Conservation (phyloP, 2,329 filamentous ascomycete species). For the Penicillium sp. region DNA sequence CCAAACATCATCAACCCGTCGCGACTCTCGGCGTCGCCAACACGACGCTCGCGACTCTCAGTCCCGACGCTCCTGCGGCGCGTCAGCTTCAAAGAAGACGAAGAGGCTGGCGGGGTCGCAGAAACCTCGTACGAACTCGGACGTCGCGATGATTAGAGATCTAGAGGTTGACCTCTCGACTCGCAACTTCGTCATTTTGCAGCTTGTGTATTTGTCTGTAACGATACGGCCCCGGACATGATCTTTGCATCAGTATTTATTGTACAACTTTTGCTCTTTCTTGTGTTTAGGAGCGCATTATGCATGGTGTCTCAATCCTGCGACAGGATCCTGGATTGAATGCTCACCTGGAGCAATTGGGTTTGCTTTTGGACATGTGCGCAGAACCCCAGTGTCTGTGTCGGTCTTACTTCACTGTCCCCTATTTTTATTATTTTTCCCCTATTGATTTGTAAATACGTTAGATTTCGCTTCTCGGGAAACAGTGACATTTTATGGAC, state of each 20-base stretch:
- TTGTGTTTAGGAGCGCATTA: conserved; percentile 18
- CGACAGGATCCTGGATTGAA: conserved; percentile 24
- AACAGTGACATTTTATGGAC: conserved; percentile 6
- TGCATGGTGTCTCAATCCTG: conserved; percentile 22
- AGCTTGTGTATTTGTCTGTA: conserved; percentile 18
- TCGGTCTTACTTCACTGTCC: conserved; percentile 14
- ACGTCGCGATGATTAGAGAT: conserved; percentile 33
- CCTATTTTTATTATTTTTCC: conserved; percentile 12
- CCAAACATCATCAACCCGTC: conserved; percentile 27
- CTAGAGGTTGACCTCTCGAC: conserved; percentile 2
- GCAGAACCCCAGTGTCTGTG: not conserved
- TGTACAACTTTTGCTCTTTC: conserved; percentile 20
- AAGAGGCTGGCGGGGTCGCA: conserved; percentile 32
- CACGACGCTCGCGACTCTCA: conserved; percentile 33
- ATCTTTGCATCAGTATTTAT: conserved; percentile 26
- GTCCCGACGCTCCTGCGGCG: conserved; percentile 39
- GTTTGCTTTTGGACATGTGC: conserved; percentile 15
- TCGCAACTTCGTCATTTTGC: conserved; percentile 7
- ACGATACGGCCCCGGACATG: conserved; percentile 27
- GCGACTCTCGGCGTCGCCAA: conserved; percentile 32
- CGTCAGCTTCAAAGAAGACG: conserved; percentile 43
- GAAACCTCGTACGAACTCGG: conserved; percentile 42
- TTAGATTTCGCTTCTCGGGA: conserved; percentile 29
- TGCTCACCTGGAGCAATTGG: conserved; percentile 23
- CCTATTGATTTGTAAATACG: conserved; percentile 24